Evolutionary conservation across 2,329 filamentous ascomycete genomes (phyloP), one percentile per base, ranked within the genome.

Genomic region (Monosporascus sp.): DNA sequence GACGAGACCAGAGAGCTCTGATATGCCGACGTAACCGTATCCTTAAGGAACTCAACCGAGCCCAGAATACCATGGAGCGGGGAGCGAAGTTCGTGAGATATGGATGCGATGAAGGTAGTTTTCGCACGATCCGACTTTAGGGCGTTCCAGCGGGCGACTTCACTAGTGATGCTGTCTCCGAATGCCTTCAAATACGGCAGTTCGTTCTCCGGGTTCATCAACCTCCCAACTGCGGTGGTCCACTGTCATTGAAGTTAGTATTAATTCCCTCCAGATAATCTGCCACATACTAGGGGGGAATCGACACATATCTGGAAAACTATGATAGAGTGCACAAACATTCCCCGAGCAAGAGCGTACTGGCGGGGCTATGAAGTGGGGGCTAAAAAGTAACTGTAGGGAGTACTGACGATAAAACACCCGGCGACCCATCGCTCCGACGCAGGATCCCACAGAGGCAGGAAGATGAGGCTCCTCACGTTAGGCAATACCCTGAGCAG

Each of bases 21-120:
- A 46, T 71, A 70, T 0, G 67, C 61, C 24, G 70, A 66, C 1
- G 63, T 64, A 3, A 62, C 60, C 7, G 74, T 74, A 17, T 79
- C 76, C 22, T 72, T 70, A 3, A 82, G 65, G 40, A 81, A 74
- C 52, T 80, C 77, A 1, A 73, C 70, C 57, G 68, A 81, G 1
- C 77, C 79, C 0, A 84, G 65, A 43, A 84, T 82, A 1, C 81
- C 81, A 55, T 84, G 80, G 2, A 84, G 63, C 0, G 81, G 81
- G 4, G 75, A 80, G 35, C 81, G 70, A 16, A 84, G 63, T 52
- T 84, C 81, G 61, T 84, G 81, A 19, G 78, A 82, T 56, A 84
- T 81, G 27, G 76, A 81, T 1, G 78, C 79, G 43, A 84, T 81
- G 54, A 84, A 83, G 9, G 80, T 79, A 1, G 76, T 76, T 58